Evolutionary conservation across 331 rosid genomes (phyloP), one percentile per base, ranked within the genome.

Genomic region (Malus hybrid): DNA sequence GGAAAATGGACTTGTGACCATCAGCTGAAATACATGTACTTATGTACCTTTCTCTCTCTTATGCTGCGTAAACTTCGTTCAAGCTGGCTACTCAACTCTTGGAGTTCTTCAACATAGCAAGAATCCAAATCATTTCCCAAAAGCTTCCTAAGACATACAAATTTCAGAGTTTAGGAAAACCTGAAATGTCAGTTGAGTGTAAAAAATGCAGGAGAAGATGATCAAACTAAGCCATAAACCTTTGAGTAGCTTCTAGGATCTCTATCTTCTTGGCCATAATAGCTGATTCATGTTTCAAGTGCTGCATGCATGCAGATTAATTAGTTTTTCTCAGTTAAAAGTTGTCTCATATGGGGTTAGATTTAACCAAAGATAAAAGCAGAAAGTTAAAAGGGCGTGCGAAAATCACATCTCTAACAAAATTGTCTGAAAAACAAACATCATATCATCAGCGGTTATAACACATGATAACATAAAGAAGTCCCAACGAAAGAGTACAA

Each of bases 21-120:
- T 9, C 3, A 10, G 32, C 6, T 59, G 64, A 59, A 10, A 59
- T 22, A 27, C 57, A 55, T 27, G 14, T 24, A 61, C 14, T 2
- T 46, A 5, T 18, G 42, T 75, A 92, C 97, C 90, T 90, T 90
- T 85, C 86, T 85, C 13, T 76, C 84, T 64, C 86, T 78, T 27
- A 92, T 70, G 13, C 14, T 48, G 28, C 67, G 62, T 71, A 90
- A 68, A 73, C 93, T 88, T 78, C 10, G 73, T 36, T 71, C 81
- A 19, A 92, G 79, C 84, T 87, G 92, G 73, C 65, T 27, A 63
- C 78, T 87, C 4, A 87, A 36, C 67, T 48, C 77, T 19, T 76
- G 66, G 32, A 92, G 86, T 73, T 92, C 97, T 57, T 84, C 83
- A 54, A 54, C 28, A 24, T 90, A 81, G 68, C 92, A 88, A 10